A percentile compares a stretch with the other conserved stretches of the same genome.
phyloP scores from a whole-genome alignment of 495 filamentous ascomycete species.

The Lepraria neglecta region DNA sequence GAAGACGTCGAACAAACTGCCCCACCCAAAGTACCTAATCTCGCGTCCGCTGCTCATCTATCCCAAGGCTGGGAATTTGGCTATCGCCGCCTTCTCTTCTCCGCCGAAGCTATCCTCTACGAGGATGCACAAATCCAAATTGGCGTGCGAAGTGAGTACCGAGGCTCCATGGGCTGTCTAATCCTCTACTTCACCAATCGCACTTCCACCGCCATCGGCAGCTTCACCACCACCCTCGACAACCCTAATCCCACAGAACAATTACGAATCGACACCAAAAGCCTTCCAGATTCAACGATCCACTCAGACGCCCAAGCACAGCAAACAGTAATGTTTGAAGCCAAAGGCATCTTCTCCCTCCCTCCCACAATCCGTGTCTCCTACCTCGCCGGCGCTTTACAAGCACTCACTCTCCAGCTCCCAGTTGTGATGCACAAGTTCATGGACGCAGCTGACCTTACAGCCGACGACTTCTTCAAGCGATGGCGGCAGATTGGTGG shows the following conservation, averaged over 20 bases:
- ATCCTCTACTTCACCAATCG: conserved; percentile 96
- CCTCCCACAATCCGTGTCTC: conserved; percentile 89
- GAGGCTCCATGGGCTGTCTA: conserved; percentile 85
- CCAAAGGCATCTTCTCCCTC: conserved; percentile 71
- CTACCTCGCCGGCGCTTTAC: conserved; percentile 88
- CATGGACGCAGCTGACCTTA: conserved; percentile 82
- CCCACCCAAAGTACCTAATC: conserved; percentile 60
- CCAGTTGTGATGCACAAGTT: conserved; percentile 89
- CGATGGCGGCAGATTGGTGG: conserved; percentile 98
- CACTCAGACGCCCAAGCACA: conserved; percentile 70
- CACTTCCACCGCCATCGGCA: conserved; percentile 70
- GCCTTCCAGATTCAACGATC: conserved; percentile 78
- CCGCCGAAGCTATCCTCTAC: conserved; percentile 80
- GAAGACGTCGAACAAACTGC: conserved; percentile 71
- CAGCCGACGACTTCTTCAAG: conserved; percentile 93
- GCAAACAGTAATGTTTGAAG: conserved; percentile 90
- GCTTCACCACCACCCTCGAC: conserved; percentile 90
- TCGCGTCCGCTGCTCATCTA: conserved; percentile 86
- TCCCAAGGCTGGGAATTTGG: conserved; percentile 92
- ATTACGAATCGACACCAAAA: conserved; percentile 77
- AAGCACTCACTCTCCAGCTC: conserved; percentile 85
- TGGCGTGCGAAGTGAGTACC: conserved; percentile 88
- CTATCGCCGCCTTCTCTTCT: conserved; percentile 76
- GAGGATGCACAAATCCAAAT: conserved; percentile 93
- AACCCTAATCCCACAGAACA: conserved; percentile 62